Evolutionary conservation across 1,284 basidiomycete species (phyloP), one percentile per base, ranked within the genome.

Genomic region (Phenoliferia sp.): DNA sequence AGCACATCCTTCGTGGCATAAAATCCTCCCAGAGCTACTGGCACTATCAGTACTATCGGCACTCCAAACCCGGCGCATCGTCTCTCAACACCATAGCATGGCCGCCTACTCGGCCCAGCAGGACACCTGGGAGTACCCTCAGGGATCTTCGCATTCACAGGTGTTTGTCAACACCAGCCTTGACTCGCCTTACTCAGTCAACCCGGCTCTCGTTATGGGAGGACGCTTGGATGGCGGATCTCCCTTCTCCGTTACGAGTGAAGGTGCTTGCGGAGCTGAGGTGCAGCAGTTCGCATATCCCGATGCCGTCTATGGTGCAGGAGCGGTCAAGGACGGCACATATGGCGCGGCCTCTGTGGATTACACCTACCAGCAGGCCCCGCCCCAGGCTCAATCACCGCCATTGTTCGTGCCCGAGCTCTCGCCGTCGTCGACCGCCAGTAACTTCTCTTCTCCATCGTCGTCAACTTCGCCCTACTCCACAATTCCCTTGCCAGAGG

Each of bases 401-500:
- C 56, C 56, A 16, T 19, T 33, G 56, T 17, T 19, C 56, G 48
- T 57, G 10, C 56, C 56, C 56, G 56, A 16, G 31, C 56, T 57
- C 22, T 57, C 56, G 16, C 56, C 56, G 12, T 33, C 56, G 31
- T 57, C 56, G 29, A 28, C 55, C 28, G 29, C 55, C 50, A 29
- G 50, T 9, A 52, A n/a, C 32, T 33, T 31, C 29, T 57, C 29
- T 22, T 31, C 29, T 22, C 32, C 56, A 17, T 28, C 59, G n/a
- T 32, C 48, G 4, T 48, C 31, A 22, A 15, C 28, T 28, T 66
- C 69, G 15, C 31, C 68, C 26, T 62, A 48, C 55, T 26, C 44
- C 15, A 59, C 39, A 7, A 35, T 68, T 26, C 29, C 62, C 33
- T 66, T 64, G 35, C 64, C 69, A 3, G 31, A 59, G 10, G 59